Conservation (phyloP, 108 stramenopile species). For the Ochromonas danica region DNA sequence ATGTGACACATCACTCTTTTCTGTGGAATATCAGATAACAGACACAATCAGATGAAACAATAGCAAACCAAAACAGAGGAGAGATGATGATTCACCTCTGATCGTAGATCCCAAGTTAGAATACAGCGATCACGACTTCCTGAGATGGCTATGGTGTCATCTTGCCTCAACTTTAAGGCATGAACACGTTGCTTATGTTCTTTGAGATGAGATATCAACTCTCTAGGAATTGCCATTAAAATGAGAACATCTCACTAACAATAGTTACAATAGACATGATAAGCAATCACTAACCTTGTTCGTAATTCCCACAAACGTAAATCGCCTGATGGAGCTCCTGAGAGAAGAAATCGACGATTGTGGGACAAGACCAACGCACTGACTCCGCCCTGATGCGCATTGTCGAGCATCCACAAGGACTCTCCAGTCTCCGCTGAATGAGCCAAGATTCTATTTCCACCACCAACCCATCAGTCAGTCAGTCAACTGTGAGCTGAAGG, state of each 20-base stretch:
- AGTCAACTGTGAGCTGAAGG: neutral
- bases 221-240: neutral
- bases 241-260: too few relatives aligned
- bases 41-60: neutral
- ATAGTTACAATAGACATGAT: too few relatives aligned
- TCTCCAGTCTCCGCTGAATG: conserved; percentile 55
- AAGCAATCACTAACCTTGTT: conserved; percentile 55
- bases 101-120: conserved; percentile 65
- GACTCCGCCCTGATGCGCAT: conserved; percentile 61
- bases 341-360: conserved; percentile 60
- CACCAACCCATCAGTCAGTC: neutral
- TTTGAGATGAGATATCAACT: conserved; percentile 50
- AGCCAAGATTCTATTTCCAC: conserved; percentile 41
- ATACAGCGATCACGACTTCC: conserved; percentile 48
- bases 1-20: conserved; percentile 50
- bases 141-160: conserved; percentile 58
- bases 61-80: neutral
- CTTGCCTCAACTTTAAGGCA: conserved; percentile 46
- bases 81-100: conserved; percentile 11
- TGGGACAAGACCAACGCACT: conserved; percentile 51
- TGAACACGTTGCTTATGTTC: conserved; percentile 56
- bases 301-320: conserved; percentile 68
- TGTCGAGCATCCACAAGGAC: conserved; percentile 58
- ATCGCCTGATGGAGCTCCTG: conserved; percentile 59
- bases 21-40: too few relatives aligned